A percentile compares a stretch with the other conserved stretches of the same genome.
phyloP scores from a whole-genome alignment of 2,329 filamentous ascomycete species.

The Xylariaceae sp. region DNA sequence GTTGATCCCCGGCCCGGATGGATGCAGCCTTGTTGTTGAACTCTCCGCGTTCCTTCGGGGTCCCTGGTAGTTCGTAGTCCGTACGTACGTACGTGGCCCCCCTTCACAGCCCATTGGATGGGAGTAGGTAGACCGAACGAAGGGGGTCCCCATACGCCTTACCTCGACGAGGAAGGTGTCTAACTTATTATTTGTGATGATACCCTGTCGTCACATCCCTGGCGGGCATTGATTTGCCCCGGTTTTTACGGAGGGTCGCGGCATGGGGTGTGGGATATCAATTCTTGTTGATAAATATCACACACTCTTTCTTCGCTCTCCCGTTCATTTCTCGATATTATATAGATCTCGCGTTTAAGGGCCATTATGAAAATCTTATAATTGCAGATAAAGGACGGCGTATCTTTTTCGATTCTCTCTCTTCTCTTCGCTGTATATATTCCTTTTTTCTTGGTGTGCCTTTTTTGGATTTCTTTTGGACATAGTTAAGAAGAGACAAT shows the following conservation, averaged over 20 bases:
- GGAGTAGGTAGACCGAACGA: too few relatives aligned
- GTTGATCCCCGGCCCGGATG: neutral
- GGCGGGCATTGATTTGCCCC: neutral
- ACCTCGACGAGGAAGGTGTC: neutral
- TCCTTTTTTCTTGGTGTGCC: too few relatives aligned
- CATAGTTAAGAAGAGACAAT: constrained; percentile 3
- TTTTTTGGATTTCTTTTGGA: too few relatives aligned
- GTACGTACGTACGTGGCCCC: neutral
- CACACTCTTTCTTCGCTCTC: neutral
- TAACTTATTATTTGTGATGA: neutral
- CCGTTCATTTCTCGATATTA: too few relatives aligned
- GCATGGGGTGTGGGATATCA: neutral
- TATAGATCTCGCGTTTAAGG: neutral
- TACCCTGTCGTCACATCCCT: neutral
- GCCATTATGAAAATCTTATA: neutral
- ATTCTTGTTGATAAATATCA: neutral
- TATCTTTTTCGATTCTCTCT: too few relatives aligned
- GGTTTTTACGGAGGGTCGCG: neutral
- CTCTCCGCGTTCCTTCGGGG: neutral
- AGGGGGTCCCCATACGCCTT: neutral
- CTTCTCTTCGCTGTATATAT: too few relatives aligned
- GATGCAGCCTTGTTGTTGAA: neutral
- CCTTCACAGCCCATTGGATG: neutral
- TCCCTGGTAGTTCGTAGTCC: neutral
- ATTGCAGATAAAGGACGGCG: too few relatives aligned